Conservation (phyloP, 2,329 filamentous ascomycete genomes). For the Ceratocystis variospora region DNA sequence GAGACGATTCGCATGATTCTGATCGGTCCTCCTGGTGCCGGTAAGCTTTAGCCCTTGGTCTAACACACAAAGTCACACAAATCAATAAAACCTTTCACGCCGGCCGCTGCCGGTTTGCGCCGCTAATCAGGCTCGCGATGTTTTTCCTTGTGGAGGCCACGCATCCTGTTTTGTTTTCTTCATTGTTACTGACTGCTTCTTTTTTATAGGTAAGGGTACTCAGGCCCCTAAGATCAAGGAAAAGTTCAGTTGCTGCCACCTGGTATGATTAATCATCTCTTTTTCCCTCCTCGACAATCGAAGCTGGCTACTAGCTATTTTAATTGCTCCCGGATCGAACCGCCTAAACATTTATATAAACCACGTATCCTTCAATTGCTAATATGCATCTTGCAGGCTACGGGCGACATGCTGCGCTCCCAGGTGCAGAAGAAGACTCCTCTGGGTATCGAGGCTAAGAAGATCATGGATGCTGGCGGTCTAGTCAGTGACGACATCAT, state of each 20-base stretch:
- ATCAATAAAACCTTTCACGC: neutral
- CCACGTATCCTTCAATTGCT: constrained; percentile 18
- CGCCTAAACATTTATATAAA: neutral
- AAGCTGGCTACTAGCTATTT: neutral
- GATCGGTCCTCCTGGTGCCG: constrained; percentile 93
- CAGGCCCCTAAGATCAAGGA: constrained; percentile 98
- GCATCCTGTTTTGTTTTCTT: neutral
- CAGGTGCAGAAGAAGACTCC: constrained; percentile 96
- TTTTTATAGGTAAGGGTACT: constrained; percentile 75
- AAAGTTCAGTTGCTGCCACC: constrained; percentile 90
- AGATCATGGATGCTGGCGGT: constrained; percentile 98
- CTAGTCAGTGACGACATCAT: constrained; percentile 98
- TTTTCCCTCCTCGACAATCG: neutral
- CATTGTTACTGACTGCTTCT: constrained; percentile 4
- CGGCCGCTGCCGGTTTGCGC: neutral
- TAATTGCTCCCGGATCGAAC: neutral
- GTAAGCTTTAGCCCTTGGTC: constrained; percentile 39
- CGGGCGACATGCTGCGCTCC: constrained; percentile 96
- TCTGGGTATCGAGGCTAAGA: constrained; percentile 92
- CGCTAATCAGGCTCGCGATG: neutral
- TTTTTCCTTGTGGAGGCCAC: neutral
- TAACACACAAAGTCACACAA: neutral
- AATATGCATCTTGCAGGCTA: constrained; percentile 49
- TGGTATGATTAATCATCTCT: constrained; percentile 49
- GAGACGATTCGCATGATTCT: constrained; percentile 86